Percentiles rank a stretch among this genome's conserved stretches.
Conservation (phyloP, 2,329 filamentous ascomycete genomes). For the Aspergillus ochraceoroseus region DNA sequence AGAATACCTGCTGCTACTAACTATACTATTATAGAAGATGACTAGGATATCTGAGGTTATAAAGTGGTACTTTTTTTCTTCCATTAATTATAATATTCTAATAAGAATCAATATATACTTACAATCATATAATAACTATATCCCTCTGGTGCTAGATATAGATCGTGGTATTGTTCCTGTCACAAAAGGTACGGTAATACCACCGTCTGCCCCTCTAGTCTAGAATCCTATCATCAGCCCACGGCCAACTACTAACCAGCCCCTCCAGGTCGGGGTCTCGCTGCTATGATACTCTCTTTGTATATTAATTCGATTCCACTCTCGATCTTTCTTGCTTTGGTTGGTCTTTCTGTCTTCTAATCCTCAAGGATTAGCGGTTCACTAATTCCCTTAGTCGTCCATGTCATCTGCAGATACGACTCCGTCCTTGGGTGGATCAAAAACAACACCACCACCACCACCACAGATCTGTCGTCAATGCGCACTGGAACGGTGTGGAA, state of each 20-base stretch:
- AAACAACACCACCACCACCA: constrained; percentile 16
- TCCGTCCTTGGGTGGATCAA: constrained; percentile 14
- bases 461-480: constrained; percentile 19
- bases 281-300: constrained; percentile 6
- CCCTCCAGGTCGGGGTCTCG: background rate
- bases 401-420: constrained; percentile 12
- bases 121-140: no score
- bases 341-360: constrained; percentile 5
- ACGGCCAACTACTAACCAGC: background rate
- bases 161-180: no score
- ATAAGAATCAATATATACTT: no score
- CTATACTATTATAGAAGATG: no score
- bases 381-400: constrained; percentile 8
- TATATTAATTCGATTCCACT: constrained; percentile 1
- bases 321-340: constrained; percentile 3
- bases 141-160: no score
- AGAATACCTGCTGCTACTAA: background rate
- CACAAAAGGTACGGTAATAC: background rate
- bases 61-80: no score
- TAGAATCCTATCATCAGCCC: constrained; percentile 16
- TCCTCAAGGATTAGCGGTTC: constrained; percentile 10
- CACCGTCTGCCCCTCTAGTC: constrained; percentile 11
- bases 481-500: constrained; percentile 13
- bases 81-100: no score
- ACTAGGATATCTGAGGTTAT: no score